A percentile compares a stretch with the other conserved stretches of the same genome.
Conservation (phyloP, 2,329 filamentous ascomycete genomes). For the Rhynchosporium secalis region DNA sequence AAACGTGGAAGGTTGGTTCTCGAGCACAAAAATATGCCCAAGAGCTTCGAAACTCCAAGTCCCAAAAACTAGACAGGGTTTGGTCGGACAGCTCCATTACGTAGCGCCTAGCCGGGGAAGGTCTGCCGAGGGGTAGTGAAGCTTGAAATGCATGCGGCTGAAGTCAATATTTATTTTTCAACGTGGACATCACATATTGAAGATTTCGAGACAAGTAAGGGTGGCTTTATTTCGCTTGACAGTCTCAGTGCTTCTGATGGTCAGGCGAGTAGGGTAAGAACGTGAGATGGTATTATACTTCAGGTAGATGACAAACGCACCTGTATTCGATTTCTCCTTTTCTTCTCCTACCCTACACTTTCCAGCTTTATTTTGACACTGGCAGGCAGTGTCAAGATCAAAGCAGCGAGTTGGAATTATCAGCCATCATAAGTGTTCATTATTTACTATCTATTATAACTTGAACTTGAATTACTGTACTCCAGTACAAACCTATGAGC, state of each 20-base stretch:
- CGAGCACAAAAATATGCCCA: slow-evolving; percentile 12
- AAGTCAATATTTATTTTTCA: not conserved
- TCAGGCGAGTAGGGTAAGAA: not conserved
- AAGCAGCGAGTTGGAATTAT: not conserved
- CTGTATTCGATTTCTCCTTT: not conserved
- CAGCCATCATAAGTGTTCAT: not conserved
- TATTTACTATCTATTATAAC: not conserved
- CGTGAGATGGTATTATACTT: not conserved
- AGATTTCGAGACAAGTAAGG: not conserved
- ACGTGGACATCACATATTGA: not conserved
- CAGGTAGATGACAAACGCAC: not conserved
- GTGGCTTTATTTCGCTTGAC: not conserved
- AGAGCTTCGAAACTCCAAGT: slow-evolving; percentile 8
- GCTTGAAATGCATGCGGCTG: not conserved
- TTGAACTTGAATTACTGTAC: not conserved
- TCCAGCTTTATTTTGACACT: not conserved
- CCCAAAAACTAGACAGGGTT: slow-evolving; percentile 1
- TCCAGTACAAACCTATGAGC: not conserved
- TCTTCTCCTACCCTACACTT: not conserved
- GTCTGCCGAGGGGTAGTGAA: slow-evolving; percentile 2
- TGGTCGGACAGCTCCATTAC: slow-evolving; percentile 5
- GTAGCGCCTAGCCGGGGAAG: not conserved
- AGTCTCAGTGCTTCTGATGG: too few species aligned
- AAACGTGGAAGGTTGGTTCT: not conserved
- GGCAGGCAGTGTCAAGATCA: not conserved